Evolutionary conservation across 345 rosid species (phyloP).

Genomic region (Arabidopsis suecica): DNA sequence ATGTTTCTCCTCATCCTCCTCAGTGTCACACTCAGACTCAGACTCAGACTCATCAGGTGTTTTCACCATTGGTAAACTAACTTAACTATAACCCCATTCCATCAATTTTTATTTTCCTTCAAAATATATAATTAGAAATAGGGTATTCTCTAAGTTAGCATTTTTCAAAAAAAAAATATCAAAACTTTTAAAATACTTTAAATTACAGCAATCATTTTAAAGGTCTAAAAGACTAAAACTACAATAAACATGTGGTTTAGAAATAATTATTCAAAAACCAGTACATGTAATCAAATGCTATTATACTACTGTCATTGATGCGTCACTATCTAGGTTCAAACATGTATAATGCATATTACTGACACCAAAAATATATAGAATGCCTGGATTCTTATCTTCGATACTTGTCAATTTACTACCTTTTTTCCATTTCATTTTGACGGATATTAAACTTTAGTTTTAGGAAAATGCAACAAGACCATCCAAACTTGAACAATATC

Average conservation of each 20-base stretch:
- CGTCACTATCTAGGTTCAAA: neutral
- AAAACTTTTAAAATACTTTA: neutral
- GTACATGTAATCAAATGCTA: neutral
- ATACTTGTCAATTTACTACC: too few relatives aligned
- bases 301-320: neutral
- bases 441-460: neutral
- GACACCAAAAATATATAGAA: too few relatives aligned
- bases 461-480: too few relatives aligned
- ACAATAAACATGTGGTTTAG: neutral
- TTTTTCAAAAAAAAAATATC: neutral
- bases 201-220: neutral
- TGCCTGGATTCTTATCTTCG: too few relatives aligned
- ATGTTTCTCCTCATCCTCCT: neutral
- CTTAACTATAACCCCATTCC: neutral
- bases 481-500: neutral
- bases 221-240: neutral
- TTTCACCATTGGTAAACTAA: neutral
- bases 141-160: neutral
- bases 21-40: neutral
- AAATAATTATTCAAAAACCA: neutral
- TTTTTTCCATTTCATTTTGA: neutral
- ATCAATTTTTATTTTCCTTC: too few relatives aligned
- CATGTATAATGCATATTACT: too few relatives aligned
- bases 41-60: constrained; percentile 17
- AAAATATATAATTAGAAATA: neutral